Conservation (phyloP, 345 rosid genomes). For the Luvunga scandens region DNA sequence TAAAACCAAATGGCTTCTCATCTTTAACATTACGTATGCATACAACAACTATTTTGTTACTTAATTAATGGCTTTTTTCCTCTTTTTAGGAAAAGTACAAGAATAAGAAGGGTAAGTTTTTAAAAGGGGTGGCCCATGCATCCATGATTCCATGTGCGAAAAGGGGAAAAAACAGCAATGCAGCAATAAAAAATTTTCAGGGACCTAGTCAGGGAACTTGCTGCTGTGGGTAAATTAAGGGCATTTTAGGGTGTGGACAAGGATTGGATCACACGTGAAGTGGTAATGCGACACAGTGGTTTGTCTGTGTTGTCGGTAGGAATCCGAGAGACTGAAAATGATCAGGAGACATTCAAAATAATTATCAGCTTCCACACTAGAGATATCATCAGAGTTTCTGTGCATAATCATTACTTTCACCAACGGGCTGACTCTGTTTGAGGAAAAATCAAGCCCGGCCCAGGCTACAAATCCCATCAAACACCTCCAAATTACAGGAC, state of each 20-base stretch:
- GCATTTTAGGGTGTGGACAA: not conserved
- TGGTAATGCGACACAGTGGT: not conserved
- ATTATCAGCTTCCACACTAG: not conserved
- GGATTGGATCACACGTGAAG: not conserved
- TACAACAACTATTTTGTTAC: too few species aligned
- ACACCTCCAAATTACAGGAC: not conserved
- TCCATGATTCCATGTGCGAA: not conserved
- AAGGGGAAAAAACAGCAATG: too few species aligned
- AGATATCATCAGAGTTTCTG: too few species aligned
- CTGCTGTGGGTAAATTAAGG: not conserved
- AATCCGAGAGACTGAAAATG: not conserved
- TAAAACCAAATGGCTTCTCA: too few species aligned
- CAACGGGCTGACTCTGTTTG: not conserved
- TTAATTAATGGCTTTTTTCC: too few species aligned
- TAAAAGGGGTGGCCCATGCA: not conserved
- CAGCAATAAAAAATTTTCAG: not conserved
- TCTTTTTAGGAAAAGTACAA: too few species aligned
- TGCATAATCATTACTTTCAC: too few species aligned
- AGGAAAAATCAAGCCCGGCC: not conserved
- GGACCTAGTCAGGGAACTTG: not conserved
- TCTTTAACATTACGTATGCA: too few species aligned
- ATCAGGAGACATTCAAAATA: not conserved
- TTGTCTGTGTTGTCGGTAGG: not conserved
- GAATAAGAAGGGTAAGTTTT: too few species aligned
- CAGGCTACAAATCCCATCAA: not conserved